These are phyloP conservation scores for Sporothrix globosa DNA, from an alignment of 2,329 filamentous ascomycete species.

Conservation along the genomic window DNA sequence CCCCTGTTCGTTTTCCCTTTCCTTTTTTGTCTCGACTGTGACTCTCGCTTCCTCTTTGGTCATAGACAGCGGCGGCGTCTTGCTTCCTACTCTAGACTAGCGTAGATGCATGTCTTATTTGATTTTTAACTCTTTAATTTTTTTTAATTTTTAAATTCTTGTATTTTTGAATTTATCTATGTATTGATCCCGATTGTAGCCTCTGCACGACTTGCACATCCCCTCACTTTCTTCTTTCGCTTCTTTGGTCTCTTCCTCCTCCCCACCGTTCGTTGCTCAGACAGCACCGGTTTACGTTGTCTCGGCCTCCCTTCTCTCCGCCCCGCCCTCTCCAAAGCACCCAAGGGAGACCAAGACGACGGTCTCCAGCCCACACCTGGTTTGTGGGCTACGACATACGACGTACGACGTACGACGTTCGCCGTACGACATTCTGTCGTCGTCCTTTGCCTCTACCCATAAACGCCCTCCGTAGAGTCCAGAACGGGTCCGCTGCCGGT, in stretches of 20 bases:
- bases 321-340: slow-evolving; percentile 26
- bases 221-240: slow-evolving; percentile 1
- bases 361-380: slow-evolving; percentile 14
- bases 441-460: neutral
- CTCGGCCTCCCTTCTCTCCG: slow-evolving; percentile 18
- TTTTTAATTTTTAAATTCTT: neutral
- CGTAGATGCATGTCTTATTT: neutral
- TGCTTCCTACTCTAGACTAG: slow-evolving; percentile 1
- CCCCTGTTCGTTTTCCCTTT: neutral
- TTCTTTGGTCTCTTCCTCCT: neutral
- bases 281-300: neutral
- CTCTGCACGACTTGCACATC: neutral
- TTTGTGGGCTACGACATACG: neutral
- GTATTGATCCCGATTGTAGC: neutral
- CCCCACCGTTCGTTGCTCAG: slow-evolving; percentile 21
- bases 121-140: neutral
- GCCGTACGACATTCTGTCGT: too few relatives aligned
- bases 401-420: neutral
- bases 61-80: neutral
- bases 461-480: slow-evolving; percentile 1
- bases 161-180: neutral
- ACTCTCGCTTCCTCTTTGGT: neutral
- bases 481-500: neutral
- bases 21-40: neutral
- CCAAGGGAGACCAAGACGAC: slow-evolving; percentile 19